These are phyloP conservation scores for Blastobotrys malaysiensis DNA, from an alignment of 1,139 yeast species.

Conservation along the genomic window DNA sequence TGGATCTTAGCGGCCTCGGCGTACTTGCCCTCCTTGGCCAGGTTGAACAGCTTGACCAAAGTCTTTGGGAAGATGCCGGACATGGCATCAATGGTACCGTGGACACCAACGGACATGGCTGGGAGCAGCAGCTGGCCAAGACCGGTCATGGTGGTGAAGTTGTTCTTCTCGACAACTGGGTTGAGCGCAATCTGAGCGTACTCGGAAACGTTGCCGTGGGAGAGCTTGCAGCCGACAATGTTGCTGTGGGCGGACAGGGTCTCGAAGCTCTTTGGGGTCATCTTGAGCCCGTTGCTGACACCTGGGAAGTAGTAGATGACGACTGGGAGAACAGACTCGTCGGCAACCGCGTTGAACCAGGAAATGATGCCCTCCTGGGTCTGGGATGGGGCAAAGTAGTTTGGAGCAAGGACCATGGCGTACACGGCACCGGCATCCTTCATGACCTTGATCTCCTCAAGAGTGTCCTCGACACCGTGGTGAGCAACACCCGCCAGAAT, in stretches of 20 bases:
- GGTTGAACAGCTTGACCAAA: constrained; percentile 36
- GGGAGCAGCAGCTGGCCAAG: constrained; percentile 45
- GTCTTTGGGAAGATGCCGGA: constrained; percentile 47
- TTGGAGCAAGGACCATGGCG: constrained; percentile 45
- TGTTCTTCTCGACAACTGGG: constrained; percentile 33
- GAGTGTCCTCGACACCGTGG: constrained; percentile 38
- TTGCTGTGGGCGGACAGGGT: constrained; percentile 38
- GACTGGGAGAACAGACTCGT: constrained; percentile 41
- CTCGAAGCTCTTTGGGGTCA: constrained; percentile 37
- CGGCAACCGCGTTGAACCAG: constrained; percentile 44
- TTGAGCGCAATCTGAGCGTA: constrained; percentile 37
- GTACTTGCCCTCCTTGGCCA: constrained; percentile 29
- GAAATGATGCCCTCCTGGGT: constrained; percentile 42
- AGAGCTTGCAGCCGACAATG: constrained; percentile 45
- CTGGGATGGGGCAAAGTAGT: constrained; percentile 42
- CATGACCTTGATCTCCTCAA: constrained; percentile 35
- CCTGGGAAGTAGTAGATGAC: constrained; percentile 50
- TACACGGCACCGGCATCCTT: constrained; percentile 42
- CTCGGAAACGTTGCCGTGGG: constrained; percentile 39
- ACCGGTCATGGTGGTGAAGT: constrained; percentile 44
- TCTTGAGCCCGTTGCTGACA: constrained; percentile 39
- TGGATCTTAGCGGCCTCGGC: constrained; percentile 42
- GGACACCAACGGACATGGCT: constrained; percentile 40
- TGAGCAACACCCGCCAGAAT: constrained; percentile 45
- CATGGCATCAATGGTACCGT: constrained; percentile 46